Base-by-base conservation (phyloP, 805 yeast species). In the Isabelozyma rhagii region DNA sequence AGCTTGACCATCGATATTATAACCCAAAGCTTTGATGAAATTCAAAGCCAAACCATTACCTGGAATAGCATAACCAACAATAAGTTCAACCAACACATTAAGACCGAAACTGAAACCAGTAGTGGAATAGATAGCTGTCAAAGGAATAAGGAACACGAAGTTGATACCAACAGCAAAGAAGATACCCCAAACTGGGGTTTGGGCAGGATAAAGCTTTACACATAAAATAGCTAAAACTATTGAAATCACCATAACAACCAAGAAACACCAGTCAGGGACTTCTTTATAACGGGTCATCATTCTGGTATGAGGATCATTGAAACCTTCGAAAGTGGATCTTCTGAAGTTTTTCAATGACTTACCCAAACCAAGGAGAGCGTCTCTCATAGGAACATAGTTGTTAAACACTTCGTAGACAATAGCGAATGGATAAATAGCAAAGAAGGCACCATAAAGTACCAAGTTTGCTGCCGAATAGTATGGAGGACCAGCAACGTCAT, bases 11-110 rank as follows among this genome's bases (percentile, higher is more conserved):
- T 78, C 79, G 39, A 82, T 74, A 54, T 78, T 78, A 61, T 75
- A 80, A 27, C 87, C 85, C 55, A 75, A 77, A 8, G 84, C 78
- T 64, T 83, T 83, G 69, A 82, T 74, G 55, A 80, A 75, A 75
- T 58, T 62, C 56, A 67, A 56, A 13, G 74, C 73, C 46, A 60
- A 51, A 36, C 68, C 67, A 48, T 69, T 69, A 45, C 74, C 74
- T 21, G 72, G 74, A 41, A 68, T 47, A 2, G 72, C 72, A 52
- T 67, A 67, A 28, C 75, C 75, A 43, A 68, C 55, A 51, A 70
- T 64, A 52, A 70, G 63, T 53, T 68, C 71, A 11, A 68, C 68
- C 57, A 70, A 62, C 5, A 69, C 73, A 46, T 69, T 70, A 47
- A 69, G 66, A 17, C 68, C 69, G 46, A 69, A 63, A 27, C 54